Base-by-base conservation (phyloP, 305 asterid genomes). In the Petunia hybrid region DNA sequence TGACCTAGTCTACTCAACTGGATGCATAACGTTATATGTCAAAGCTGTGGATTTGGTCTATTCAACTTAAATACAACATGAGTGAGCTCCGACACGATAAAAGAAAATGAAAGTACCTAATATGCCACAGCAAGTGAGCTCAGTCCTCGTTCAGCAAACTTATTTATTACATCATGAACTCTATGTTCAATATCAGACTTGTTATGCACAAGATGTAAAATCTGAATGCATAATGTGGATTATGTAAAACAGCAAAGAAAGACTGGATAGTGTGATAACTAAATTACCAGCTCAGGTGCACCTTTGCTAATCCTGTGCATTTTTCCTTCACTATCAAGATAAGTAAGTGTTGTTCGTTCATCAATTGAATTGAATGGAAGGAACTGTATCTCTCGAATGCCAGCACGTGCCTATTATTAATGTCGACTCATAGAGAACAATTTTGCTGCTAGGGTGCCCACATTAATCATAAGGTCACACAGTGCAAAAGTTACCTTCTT, bases 261-360 rank as follows among this genome's bases (percentile, higher is more conserved):
- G 65, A 51, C 81, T 14, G 56, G 46, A 13, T 1, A 48, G 77
- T 36, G 78, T 53, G 78, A 74, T 53, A 74, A 74, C 63, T 55
- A 74, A 74, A 45, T 6, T 88, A 92, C 97, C 94, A 91, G 97
- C 89, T 92, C 97, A 0, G 97, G 97, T 79, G 97, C 96, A 69
- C 97, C 97, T 90, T 92, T 92, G 83, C 96, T 92, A 83, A 92
- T 96, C 86, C 96, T 84, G 84, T 92, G 96, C 97, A 86, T 83
- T 87, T 90, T 91, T 65, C 94, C 96, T 48, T 89, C 91, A 77
- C 88, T 80, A 43, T 91, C 97, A 42, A 92, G 80, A 83, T 92
- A 92, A 55, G 97, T 92, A 89, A 92, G 82, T 40, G 97, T 96
- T 41, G 97, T 92, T 67, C 97, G 87, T 80, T 92, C 91, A 85